phyloP scores from a whole-genome alignment of 2,329 filamentous ascomycete genomes.

The Penicillium sp. region DNA sequence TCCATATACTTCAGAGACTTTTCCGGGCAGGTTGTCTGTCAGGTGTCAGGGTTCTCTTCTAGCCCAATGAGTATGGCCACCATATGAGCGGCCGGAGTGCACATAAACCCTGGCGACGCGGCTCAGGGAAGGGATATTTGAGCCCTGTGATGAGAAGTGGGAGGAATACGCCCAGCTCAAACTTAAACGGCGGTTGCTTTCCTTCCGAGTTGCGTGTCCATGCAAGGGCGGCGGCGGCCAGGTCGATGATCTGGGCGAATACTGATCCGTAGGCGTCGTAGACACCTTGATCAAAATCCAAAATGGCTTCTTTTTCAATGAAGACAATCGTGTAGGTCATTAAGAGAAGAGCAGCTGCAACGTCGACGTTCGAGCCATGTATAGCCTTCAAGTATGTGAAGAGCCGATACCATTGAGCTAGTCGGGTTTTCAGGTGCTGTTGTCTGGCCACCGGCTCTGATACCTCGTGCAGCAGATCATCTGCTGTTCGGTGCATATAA shows the following conservation, averaged over 20 bases:
- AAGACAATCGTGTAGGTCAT: conserved; percentile 15
- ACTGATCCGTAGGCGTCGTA: conserved; percentile 12
- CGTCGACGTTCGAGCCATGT: background rate
- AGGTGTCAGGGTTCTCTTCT: background rate
- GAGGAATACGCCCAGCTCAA: conserved; percentile 17
- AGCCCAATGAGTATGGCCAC: background rate
- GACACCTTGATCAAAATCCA: conserved; percentile 8
- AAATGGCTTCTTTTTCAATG: conserved; percentile 8
- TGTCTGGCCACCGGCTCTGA: no score
- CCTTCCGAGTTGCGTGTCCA: conserved; percentile 9
- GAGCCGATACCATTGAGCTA: no score
- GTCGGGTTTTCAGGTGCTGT: no score
- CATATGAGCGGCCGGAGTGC: background rate
- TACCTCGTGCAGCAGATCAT: no score
- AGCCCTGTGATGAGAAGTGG: conserved; percentile 16
- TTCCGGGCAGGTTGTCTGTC: background rate
- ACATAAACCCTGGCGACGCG: conserved; percentile 15
- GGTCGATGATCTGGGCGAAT: conserved; percentile 11
- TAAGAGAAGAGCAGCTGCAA: conserved; percentile 3
- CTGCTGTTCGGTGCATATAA: no score
- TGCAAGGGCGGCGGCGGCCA: conserved; percentile 10
- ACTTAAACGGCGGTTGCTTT: conserved; percentile 14
- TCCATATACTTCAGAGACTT: background rate
- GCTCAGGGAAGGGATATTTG: conserved; percentile 11
- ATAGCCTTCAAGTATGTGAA: background rate